Conservation (phyloP, 495 filamentous ascomycete species). For the Jackrogersella multiformis region DNA sequence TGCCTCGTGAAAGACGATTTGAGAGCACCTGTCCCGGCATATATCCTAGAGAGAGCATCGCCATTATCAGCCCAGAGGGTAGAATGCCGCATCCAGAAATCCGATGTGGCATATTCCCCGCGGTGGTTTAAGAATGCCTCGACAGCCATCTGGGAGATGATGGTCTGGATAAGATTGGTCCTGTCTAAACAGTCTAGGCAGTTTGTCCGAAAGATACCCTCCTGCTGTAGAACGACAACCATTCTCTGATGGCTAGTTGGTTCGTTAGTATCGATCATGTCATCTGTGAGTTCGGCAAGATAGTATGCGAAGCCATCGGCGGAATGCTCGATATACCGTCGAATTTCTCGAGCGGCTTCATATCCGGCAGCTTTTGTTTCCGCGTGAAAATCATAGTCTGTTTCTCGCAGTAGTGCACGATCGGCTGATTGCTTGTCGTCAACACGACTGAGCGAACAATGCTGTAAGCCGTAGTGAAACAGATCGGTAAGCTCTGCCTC, state of each 20-base stretch:
- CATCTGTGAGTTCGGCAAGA: constrained; percentile 75
- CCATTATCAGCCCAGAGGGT: constrained; percentile 99
- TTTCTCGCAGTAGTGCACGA: constrained; percentile 75
- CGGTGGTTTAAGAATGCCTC: constrained; percentile 79
- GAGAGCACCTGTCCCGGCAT: constrained; percentile 93
- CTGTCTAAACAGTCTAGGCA: constrained; percentile 96
- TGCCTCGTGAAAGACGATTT: constrained; percentile 96
- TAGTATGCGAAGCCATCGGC: constrained; percentile 91
- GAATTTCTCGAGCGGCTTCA: constrained; percentile 83
- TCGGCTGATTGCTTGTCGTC: constrained; percentile 60
- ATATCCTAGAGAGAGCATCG: constrained; percentile 92
- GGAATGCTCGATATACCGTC: constrained; percentile 73
- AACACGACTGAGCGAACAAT: constrained; percentile 69
- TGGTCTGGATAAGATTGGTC: constrained; percentile 95
- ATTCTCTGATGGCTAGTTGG: constrained; percentile 54
- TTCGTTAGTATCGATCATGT: constrained; percentile 48
- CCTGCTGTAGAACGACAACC: constrained; percentile 83
- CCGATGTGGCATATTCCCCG: constrained; percentile 69
- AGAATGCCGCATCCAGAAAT: constrained; percentile 91
- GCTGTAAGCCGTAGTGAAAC: constrained; percentile 78
- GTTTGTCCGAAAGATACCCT: constrained; percentile 94
- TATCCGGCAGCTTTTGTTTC: constrained; percentile 90
- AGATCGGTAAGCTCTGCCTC: constrained; percentile 82
- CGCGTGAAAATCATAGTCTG: constrained; percentile 94
- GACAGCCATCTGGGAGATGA: constrained; percentile 90